Percentiles rank a stretch among this genome's conserved stretches.
phyloP scores from a whole-genome alignment of 2,329 filamentous ascomycete species.

The Dryadomyces quercus-mongolicae region DNA sequence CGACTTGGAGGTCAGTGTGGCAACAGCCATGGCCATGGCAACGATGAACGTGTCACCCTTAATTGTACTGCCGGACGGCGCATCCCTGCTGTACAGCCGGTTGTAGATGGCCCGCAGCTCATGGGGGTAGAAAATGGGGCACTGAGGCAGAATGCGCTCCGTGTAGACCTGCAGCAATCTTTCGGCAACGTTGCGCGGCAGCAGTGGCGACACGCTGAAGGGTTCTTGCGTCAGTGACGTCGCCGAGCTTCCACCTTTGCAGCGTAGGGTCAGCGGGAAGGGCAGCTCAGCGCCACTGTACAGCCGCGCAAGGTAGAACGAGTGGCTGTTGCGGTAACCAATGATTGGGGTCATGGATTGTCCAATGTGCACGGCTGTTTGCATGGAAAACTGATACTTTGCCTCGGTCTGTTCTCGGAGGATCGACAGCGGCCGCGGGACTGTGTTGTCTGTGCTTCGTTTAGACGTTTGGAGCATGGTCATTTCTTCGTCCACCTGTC shows the following conservation, averaged over 20 bases:
- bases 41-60: not conserved
- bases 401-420: not conserved
- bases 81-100: not conserved
- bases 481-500: not conserved
- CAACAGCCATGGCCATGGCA: not conserved
- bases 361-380: not conserved
- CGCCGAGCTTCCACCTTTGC: not conserved
- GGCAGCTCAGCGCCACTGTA: not conserved
- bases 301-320: not conserved
- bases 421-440: not conserved
- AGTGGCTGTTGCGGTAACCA: not conserved
- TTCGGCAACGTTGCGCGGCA: not conserved
- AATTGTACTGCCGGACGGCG: too few species aligned
- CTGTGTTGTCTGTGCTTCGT: not conserved
- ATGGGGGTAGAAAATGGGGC: not conserved
- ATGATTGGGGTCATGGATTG: not conserved
- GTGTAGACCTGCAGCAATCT: slow-evolving; percentile 1
- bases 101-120: not conserved
- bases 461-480: not conserved
- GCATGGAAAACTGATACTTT: not conserved
- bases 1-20: slow-evolving; percentile 1
- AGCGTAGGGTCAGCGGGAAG: not conserved
- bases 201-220: not conserved
- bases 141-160: not conserved
- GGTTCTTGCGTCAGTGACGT: not conserved